Evolutionary conservation across 805 yeast genomes (phyloP).

Genomic region (Kluyveromyces wickerhamii): DNA sequence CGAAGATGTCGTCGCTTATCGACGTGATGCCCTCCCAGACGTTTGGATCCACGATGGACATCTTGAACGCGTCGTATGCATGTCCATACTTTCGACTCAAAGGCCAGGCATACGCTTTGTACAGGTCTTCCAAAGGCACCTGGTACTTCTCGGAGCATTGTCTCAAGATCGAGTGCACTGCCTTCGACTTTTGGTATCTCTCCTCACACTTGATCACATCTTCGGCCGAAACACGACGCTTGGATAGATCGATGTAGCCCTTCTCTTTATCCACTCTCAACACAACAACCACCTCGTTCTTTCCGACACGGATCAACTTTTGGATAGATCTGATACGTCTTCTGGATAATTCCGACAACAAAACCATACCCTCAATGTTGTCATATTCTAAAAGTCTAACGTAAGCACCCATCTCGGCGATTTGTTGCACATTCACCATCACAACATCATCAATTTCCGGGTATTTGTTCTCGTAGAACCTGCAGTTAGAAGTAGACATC

Average conservation of each 20-base stretch:
- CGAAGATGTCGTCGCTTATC: constrained; percentile 66
- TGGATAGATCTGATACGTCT: constrained; percentile 98
- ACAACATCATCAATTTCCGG: constrained; percentile 99
- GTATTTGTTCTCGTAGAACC: constrained; percentile 95
- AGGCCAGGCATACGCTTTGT: constrained; percentile 94
- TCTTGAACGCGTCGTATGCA: constrained; percentile 94
- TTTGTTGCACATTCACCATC: constrained; percentile 96
- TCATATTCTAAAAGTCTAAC: constrained; percentile 93
- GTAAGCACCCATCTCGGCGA: constrained; percentile 99
- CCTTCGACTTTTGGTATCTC: constrained; percentile 91
- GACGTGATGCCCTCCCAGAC: constrained; percentile 76
- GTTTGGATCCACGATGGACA: constrained; percentile 81
- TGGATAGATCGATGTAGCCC: constrained; percentile 95
- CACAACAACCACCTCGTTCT: constrained; percentile 96
- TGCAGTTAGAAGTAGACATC: constrained; percentile 85
- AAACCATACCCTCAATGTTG: constrained; percentile 97
- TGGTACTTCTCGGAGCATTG: constrained; percentile 97
- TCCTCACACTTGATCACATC: constrained; percentile 97
- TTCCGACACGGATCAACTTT: constrained; percentile 94
- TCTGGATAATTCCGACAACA: constrained; percentile 91
- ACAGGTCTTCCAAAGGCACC: constrained; percentile 75
- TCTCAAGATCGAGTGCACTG: constrained; percentile 95
- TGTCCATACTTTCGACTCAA: constrained; percentile 91
- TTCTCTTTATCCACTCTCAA: constrained; percentile 97
- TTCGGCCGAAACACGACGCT: constrained; percentile 96